Conservation (phyloP, 805 yeast genomes). For the Ogataea trehaloabstinens region DNA sequence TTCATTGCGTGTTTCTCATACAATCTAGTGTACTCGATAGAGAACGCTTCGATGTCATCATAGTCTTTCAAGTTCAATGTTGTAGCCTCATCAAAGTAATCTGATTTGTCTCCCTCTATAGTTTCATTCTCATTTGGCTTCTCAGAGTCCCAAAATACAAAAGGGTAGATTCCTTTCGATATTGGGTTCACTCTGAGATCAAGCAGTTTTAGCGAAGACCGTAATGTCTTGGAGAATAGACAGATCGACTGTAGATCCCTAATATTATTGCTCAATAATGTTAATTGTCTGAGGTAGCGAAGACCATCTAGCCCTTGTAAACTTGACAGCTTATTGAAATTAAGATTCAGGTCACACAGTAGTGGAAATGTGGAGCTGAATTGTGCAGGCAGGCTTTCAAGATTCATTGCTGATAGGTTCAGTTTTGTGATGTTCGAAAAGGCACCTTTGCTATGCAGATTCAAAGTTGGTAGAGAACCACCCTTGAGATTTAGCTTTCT, state of each 20-base stretch:
- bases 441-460: slow-evolving; percentile 1
- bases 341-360: slow-evolving; percentile 45
- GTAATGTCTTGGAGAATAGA: slow-evolving; percentile 28
- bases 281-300: slow-evolving; percentile 37
- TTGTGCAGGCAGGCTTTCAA: slow-evolving; percentile 37
- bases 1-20: slow-evolving; percentile 31
- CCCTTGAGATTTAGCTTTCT: slow-evolving; percentile 36
- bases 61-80: slow-evolving; percentile 44
- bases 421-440: slow-evolving; percentile 38
- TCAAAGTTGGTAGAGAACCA: slow-evolving; percentile 14
- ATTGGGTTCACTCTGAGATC: slow-evolving; percentile 52
- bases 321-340: slow-evolving; percentile 42
- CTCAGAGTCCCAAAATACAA: slow-evolving; percentile 49
- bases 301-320: slow-evolving; percentile 36
- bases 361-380: slow-evolving; percentile 44
- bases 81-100: slow-evolving; percentile 21
- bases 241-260: slow-evolving; percentile 32
- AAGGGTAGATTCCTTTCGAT: slow-evolving; percentile 48
- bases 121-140: slow-evolving; percentile 8
- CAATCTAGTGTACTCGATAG: slow-evolving; percentile 43
- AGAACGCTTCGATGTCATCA: slow-evolving; percentile 53
- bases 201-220: slow-evolving; percentile 36
- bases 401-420: slow-evolving; percentile 46
- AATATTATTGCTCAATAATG: slow-evolving; percentile 46
- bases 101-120: slow-evolving; percentile 6